Evolutionary conservation across 768 basidiomycete genomes (phyloP), one percentile per base, ranked within the genome.

Genomic region (Boletus reticuloceps): DNA sequence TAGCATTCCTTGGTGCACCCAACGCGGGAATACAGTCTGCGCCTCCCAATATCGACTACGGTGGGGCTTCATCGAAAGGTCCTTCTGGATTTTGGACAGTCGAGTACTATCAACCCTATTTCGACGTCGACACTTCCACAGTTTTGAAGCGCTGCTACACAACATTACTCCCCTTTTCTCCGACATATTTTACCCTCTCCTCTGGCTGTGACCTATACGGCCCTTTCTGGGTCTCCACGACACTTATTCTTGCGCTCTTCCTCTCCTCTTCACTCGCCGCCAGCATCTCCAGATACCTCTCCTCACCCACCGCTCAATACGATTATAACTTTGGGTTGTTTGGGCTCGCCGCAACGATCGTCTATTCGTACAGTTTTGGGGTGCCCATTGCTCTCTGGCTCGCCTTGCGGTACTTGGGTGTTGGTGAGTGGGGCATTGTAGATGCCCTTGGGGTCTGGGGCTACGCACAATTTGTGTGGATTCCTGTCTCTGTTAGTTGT

Each of bases 161-260:
- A 16, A 91, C 91, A 0, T 74, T 93, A 51, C 81, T 89, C n/a
- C 89, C 89, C n/a, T 79, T 79, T 29, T 80, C 85, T 31, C 73
- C 82, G 5, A 79, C 81, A 41, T 91, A 84, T 65, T 77, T 84
- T 48, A 76, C 77, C 50, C 88, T 88, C 41, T 78, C 85, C 40
- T 68, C 78, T 16, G 66, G 68, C 10, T 61, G 60, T 39, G 89
- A 91, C 68, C 81, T 91, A 39, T 89, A 91, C 68, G 95, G 95
- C 0, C 94, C 96, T 2, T 98, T 99, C 77, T 99, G 96, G 96
- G 93, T 95, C 1, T 81, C 97, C 37, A 96, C 94, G 2, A 98
- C 96, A 1, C 84, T 99, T 58, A 88, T 97, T 42, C 92, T 98
- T 67, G 80, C 88, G 0, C 84, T 98, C 55, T 98, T 95, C 77